These are phyloP conservation scores for Pseudonitzschia delicatissima DNA, from an alignment of 108 stramenopile species.

Conservation along the genomic window DNA sequence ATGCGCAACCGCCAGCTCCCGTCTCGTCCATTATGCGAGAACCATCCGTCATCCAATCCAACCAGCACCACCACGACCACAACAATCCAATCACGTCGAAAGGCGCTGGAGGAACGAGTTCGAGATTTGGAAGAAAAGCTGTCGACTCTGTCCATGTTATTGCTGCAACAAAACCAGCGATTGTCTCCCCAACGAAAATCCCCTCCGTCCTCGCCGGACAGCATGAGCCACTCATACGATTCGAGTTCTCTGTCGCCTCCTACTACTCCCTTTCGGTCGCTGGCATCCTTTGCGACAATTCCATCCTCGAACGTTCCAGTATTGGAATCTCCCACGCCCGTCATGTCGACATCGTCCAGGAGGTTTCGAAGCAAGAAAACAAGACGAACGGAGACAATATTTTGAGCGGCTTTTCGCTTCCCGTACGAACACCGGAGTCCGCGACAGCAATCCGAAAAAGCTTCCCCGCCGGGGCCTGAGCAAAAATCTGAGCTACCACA, in stretches of 20 bases:
- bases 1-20: background rate
- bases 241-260: conserved; percentile 5
- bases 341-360: no score
- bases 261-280: background rate
- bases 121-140: conserved; percentile 49
- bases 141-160: conserved; percentile 34
- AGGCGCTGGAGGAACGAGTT: conserved; percentile 45
- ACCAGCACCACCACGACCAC: background rate
- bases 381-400: no score
- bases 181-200: background rate
- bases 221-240: background rate
- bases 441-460: background rate
- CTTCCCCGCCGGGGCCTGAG: background rate
- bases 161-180: conserved; percentile 15
- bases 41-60: background rate
- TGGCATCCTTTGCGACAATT: background rate
- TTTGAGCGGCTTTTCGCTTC: background rate
- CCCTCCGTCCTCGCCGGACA: background rate
- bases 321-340: conserved; percentile 5
- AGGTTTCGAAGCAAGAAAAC: background rate
- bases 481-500: conserved; percentile 1
- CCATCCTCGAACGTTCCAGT: conserved; percentile 2
- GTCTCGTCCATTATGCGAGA: conserved; percentile 3
- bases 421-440: no score
- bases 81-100: background rate